Percentiles rank a stretch among this genome's conserved stretches.
These are phyloP conservation scores for Cercospora citrullina DNA, from an alignment of 2,329 filamentous ascomycete species.

Conservation along the genomic window DNA sequence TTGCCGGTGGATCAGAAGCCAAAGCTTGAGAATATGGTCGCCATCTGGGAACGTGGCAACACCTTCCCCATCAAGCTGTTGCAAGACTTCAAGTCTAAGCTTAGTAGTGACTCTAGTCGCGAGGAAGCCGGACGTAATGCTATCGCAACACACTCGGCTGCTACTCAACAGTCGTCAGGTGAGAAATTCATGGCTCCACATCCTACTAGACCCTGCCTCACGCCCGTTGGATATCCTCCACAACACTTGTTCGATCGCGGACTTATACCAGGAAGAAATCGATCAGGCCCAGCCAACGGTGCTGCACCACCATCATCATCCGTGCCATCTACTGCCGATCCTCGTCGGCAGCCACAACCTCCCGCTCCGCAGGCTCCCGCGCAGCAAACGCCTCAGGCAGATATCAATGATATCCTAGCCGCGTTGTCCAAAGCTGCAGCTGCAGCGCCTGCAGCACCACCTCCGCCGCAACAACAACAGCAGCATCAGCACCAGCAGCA, in stretches of 20 bases:
- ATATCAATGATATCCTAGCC: conserved; percentile 41
- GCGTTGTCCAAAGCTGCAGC: conserved; percentile 36
- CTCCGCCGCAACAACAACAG: conserved; percentile 26
- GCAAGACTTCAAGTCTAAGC: conserved; percentile 72
- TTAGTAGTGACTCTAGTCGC: conserved; percentile 24
- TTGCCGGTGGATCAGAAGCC: conserved; percentile 96
- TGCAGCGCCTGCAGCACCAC: conserved; percentile 27
- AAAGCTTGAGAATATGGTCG: conserved; percentile 91
- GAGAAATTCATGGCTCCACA: conserved; percentile 37
- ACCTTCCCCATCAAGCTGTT: conserved; percentile 85
- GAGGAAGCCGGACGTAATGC: conserved; percentile 18
- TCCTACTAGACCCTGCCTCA: conserved; percentile 33
- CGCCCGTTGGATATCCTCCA: conserved; percentile 37
- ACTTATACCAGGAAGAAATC: conserved; percentile 27
- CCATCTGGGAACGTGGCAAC: conserved; percentile 95
- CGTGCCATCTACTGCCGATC: conserved; percentile 16
- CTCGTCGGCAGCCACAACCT: conserved; percentile 18
- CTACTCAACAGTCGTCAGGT: conserved; percentile 22
- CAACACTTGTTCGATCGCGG: conserved; percentile 37
- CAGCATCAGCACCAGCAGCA: conserved; percentile 18
- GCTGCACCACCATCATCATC: conserved; percentile 4
- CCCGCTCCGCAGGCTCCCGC: conserved; percentile 19
- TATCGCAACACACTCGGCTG: conserved; percentile 22
- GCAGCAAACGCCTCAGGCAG: conserved; percentile 30
- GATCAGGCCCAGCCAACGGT: conserved; percentile 23